Percentiles rank a stretch among this genome's conserved stretches.
Conservation (phyloP, 1,284 basidiomycete species). For the Inonotus obliquus region DNA sequence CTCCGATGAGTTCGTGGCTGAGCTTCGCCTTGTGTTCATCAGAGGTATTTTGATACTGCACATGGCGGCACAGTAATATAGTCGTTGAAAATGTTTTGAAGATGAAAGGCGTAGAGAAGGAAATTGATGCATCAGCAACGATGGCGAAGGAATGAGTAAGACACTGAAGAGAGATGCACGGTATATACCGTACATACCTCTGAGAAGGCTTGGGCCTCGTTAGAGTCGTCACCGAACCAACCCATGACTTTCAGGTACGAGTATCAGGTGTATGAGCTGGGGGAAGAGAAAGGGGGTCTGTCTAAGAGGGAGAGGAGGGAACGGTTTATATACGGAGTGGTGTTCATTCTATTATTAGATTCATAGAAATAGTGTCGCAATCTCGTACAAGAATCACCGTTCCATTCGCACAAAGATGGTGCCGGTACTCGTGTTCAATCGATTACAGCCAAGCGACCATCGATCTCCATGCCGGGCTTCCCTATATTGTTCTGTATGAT, state of each 20-base stretch:
- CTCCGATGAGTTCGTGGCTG: constrained; percentile 32
- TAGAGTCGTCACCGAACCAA: constrained; percentile 46
- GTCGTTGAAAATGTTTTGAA: background rate
- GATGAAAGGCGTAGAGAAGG: background rate
- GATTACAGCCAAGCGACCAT: background rate
- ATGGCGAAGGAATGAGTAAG: background rate
- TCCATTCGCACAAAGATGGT: background rate
- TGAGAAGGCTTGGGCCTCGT: constrained; percentile 44
- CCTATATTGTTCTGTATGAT: background rate
- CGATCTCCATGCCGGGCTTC: background rate
- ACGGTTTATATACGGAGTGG: background rate
- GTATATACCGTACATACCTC: constrained; percentile 33
- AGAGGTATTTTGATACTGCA: background rate
- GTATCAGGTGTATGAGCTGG: background rate
- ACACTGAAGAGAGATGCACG: background rate
- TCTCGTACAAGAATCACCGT: background rate
- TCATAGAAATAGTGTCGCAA: background rate
- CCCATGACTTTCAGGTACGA: constrained; percentile 38
- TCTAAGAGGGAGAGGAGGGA: background rate
- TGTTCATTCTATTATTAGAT: background rate
- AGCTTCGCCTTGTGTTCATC: constrained; percentile 20
- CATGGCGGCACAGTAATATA: background rate
- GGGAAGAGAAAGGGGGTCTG: background rate
- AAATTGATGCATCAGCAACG: background rate
- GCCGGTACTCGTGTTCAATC: background rate